Base-by-base conservation (phyloP, 768 basidiomycete species). In the Pleurotus platypus region DNA sequence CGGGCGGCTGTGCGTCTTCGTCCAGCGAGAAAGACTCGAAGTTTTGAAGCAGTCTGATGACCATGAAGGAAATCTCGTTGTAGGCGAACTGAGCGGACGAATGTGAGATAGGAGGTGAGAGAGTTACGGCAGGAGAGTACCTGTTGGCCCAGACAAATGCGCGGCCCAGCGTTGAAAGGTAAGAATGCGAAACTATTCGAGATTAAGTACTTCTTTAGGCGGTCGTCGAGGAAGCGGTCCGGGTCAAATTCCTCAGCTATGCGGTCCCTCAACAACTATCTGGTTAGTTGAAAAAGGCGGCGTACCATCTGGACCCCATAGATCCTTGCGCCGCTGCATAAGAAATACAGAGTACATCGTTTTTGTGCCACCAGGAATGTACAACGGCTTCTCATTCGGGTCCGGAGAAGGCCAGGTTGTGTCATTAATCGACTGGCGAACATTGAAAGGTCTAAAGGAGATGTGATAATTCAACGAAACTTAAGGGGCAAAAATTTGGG, bases 131-230 rank as follows among this genome's bases (percentile, higher is more conserved):
- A 35, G 30, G 46, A 18, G 57, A 58, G 39, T 50, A 78, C 83
- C 70, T 84, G 81, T 71, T 85, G 84, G 4, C 83, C 83, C 4
- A 83, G 75, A 60, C 83, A 84, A 55, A 84, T 83, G 13, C 82
- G 75, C 4, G 83, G 84, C 13, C 79, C 79, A 2, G 78, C 82
- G 56, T 84, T 84, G 72, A 85, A 85, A 13, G 84, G 84, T 3
- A 88, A 74, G 71, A 90, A 90, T 58, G 87, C 85, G 71, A 85
- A 87, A 0, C 85, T 79, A 60, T 87, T 86, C 38, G 80, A 77
- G 27, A 79, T 71, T 22, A 89, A 74, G 56, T 87, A 85, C 62
- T 80, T 82, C 60, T 82, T 76, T 26, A 87, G 67, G 7, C 87
- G 75, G 8, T 83, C 74, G 63, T 88, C 87, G 46, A 89, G 72